Percentiles rank a stretch among this genome's conserved stretches.
Evolutionary conservation across 1,139 yeast species (phyloP).

Genomic region (Petasospora fabianii): DNA sequence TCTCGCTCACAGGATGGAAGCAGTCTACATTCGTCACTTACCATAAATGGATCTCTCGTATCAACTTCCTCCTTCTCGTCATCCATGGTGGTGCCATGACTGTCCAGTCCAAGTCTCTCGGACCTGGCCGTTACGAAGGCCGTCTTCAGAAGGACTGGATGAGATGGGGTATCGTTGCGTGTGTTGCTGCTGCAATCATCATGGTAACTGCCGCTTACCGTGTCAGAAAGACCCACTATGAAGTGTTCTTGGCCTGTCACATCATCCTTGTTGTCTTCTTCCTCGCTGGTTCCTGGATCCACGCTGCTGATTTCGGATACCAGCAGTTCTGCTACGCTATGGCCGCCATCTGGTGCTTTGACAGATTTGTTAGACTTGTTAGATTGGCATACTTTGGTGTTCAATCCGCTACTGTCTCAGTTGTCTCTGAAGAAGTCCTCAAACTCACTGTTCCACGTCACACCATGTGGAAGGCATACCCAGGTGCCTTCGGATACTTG

Average conservation of each 20-base stretch:
- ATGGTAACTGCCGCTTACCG: constrained; percentile 40
- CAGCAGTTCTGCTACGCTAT: constrained; percentile 17
- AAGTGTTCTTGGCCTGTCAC: constrained; percentile 57
- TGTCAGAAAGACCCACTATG: constrained; percentile 55
- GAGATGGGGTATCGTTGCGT: constrained; percentile 46
- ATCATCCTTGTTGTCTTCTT: constrained; percentile 49
- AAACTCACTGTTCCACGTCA: constrained; percentile 31
- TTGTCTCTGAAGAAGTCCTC: constrained; percentile 46
- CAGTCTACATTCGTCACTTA: constrained; percentile 56
- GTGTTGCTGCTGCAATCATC: constrained; percentile 37
- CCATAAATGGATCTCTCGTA: constrained; percentile 68
- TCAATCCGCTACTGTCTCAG: constrained; percentile 39
- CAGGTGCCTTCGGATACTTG: constrained; percentile 37
- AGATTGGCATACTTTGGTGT: constrained; percentile 32
- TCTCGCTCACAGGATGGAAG: constrained; percentile 65
- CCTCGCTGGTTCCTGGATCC: constrained; percentile 55
- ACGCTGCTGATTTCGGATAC: constrained; percentile 38
- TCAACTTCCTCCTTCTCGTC: constrained; percentile 34
- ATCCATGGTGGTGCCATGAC: constrained; percentile 32
- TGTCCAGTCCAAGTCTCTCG: constrained; percentile 17
- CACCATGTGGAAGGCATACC: constrained; percentile 30
- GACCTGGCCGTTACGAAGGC: constrained; percentile 7
- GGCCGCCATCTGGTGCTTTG: constrained; percentile 36
- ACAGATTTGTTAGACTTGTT: constrained; percentile 31
- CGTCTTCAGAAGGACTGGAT: constrained; percentile 17